Evolutionary conservation across 495 filamentous ascomycete species (phyloP).

Genomic region (Tuber brumale): DNA sequence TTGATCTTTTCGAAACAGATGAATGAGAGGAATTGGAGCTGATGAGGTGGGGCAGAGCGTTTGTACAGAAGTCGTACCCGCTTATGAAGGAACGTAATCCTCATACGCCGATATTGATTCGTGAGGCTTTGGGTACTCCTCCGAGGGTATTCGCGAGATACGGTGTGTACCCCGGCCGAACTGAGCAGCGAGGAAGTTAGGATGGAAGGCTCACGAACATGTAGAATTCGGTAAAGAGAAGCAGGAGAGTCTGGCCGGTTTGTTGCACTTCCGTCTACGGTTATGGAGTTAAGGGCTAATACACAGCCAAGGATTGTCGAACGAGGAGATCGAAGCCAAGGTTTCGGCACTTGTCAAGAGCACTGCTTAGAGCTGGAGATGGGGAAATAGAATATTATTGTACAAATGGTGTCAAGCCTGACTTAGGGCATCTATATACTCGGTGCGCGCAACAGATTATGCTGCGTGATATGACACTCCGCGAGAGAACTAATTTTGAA

Average conservation of each 20-base stretch:
- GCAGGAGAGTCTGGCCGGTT: constrained; percentile 73
- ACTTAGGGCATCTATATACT: neutral
- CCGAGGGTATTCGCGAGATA: constrained; percentile 90
- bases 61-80: constrained; percentile 85
- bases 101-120: constrained; percentile 83
- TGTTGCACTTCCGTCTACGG: constrained; percentile 22
- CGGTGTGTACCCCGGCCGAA: constrained; percentile 53
- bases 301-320: constrained; percentile 60
- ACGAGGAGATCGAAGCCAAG: constrained; percentile 86
- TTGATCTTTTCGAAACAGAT: neutral
- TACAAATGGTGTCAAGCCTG: neutral
- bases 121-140: constrained; percentile 74
- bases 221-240: constrained; percentile 83
- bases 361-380: constrained; percentile 14
- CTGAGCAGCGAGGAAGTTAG: neutral
- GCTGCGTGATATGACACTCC: neutral
- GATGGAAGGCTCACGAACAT: neutral
- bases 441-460: neutral
- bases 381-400: neutral
- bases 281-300: neutral
- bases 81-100: constrained; percentile 99
- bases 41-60: constrained; percentile 55
- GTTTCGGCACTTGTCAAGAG: constrained; percentile 71
- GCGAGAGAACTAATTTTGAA: constrained; percentile 37
- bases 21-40: neutral